Conservation (phyloP, 495 filamentous ascomycete species). For the Aspergillus heteromorphus region DNA sequence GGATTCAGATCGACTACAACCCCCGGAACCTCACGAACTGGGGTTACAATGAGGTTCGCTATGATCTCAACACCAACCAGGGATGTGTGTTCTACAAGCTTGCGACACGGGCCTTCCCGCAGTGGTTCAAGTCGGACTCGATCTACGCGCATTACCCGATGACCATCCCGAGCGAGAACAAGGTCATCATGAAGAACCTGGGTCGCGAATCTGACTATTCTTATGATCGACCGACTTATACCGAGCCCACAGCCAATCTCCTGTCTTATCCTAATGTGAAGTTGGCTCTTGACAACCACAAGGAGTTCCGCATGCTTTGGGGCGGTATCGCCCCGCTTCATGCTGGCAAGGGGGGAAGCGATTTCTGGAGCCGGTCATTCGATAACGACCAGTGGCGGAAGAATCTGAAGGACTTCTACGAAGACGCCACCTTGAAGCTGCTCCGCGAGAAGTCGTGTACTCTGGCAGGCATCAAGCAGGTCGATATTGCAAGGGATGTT, state of each 20-base stretch:
- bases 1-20: conserved; percentile 54
- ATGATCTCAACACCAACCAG: conserved; percentile 67
- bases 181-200: conserved; percentile 67
- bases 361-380: conserved; percentile 49
- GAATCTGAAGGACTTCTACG: conserved; percentile 52
- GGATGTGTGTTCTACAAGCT: conserved; percentile 86
- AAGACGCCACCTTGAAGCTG: conserved; percentile 57
- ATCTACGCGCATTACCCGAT: conserved; percentile 88
- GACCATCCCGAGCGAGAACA: conserved; percentile 70
- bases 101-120: conserved; percentile 71
- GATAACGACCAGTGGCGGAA: conserved; percentile 44
- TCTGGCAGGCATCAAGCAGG: conserved; percentile 52
- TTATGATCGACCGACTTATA: conserved; percentile 57
- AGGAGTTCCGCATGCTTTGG: conserved; percentile 63
- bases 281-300: conserved; percentile 53
- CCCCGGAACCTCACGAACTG: conserved; percentile 75
- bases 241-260: conserved; percentile 48
- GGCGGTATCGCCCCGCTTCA: conserved; percentile 19
- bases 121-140: conserved; percentile 71
- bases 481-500: conserved; percentile 75
- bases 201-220: conserved; percentile 66
- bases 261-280: conserved; percentile 58
- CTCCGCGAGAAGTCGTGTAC: conserved; percentile 61
- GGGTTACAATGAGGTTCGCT: conserved; percentile 68
- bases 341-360: conserved; percentile 29